Conservation (phyloP, 345 rosid genomes). For the Laguncularia racemosa region DNA sequence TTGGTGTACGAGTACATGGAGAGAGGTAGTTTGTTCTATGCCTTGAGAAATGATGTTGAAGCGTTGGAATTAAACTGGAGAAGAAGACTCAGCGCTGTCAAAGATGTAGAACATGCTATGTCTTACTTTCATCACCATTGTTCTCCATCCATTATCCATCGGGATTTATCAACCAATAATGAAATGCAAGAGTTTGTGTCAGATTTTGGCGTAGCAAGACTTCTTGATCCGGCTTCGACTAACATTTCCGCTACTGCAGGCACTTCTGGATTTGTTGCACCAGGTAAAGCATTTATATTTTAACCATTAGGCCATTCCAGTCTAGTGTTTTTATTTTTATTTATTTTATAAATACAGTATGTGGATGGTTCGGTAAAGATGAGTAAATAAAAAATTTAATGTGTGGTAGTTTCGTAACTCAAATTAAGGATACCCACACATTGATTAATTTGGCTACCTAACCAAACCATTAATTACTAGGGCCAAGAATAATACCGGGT, state of each 20-base stretch:
- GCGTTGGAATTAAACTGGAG: constrained; percentile 10
- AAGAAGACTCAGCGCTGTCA: neutral
- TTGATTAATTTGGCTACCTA: too few species aligned
- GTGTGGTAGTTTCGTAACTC: too few species aligned
- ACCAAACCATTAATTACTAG: too few species aligned
- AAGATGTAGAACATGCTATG: constrained; percentile 10
- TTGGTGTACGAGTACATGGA: constrained; percentile 12
- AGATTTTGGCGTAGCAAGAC: constrained; percentile 13
- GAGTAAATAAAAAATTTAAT: too few species aligned
- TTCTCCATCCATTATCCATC: constrained; percentile 6
- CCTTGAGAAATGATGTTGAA: constrained; percentile 1
- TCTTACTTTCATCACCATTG: constrained; percentile 18
- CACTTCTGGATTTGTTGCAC: constrained; percentile 19
- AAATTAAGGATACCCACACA: too few species aligned
- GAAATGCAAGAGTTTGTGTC: constrained; percentile 11
- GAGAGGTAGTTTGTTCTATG: neutral
- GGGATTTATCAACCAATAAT: constrained; percentile 16
- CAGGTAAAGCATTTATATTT: constrained; percentile 10
- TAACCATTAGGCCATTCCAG: neutral
- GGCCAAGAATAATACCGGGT: too few species aligned
- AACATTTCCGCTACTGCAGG: constrained; percentile 10
- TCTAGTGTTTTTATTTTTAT: neutral
- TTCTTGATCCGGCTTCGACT: constrained; percentile 5
- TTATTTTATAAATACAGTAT: too few species aligned
- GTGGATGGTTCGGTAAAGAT: too few species aligned